These are phyloP conservation scores for Polyplosphaeria fusca DNA, from an alignment of 495 filamentous ascomycete genomes.

Conservation along the genomic window DNA sequence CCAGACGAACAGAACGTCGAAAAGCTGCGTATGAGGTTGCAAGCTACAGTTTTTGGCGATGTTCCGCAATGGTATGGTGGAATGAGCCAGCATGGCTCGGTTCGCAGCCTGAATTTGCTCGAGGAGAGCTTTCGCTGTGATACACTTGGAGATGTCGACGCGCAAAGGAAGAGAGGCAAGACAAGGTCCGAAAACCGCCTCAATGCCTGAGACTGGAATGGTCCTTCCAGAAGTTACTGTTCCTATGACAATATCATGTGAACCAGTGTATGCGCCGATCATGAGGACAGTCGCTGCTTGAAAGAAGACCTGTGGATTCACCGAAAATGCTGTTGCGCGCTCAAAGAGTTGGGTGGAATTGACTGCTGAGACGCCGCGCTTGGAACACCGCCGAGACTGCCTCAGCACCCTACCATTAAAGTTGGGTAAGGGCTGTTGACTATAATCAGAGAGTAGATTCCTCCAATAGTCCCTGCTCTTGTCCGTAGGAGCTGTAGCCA, in stretches of 20 bases:
- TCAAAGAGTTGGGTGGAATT: background rate
- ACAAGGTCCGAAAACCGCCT: constrained; percentile 69
- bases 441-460: constrained; percentile 48
- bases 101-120: constrained; percentile 58
- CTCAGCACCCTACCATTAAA: constrained; percentile 38
- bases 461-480: constrained; percentile 54
- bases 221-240: constrained; percentile 73
- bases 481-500: constrained; percentile 22
- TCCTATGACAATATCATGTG: constrained; percentile 69
- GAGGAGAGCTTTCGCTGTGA: constrained; percentile 56
- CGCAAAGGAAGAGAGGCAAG: constrained; percentile 67
- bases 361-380: background rate
- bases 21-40: constrained; percentile 50
- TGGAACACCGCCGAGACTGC: background rate
- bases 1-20: constrained; percentile 73
- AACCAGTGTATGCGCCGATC: constrained; percentile 58
- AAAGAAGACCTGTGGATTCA: constrained; percentile 60
- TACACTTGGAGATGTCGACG: constrained; percentile 47
- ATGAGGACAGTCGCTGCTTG: constrained; percentile 68
- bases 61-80: constrained; percentile 57
- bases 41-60: constrained; percentile 59
- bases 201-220: constrained; percentile 60
- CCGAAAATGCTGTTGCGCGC: constrained; percentile 12
- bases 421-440: constrained; percentile 44
- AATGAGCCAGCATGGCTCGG: constrained; percentile 57